These are phyloP conservation scores for Amauroascus verrucosus DNA, from an alignment of 2,329 filamentous ascomycete species.

Conservation along the genomic window DNA sequence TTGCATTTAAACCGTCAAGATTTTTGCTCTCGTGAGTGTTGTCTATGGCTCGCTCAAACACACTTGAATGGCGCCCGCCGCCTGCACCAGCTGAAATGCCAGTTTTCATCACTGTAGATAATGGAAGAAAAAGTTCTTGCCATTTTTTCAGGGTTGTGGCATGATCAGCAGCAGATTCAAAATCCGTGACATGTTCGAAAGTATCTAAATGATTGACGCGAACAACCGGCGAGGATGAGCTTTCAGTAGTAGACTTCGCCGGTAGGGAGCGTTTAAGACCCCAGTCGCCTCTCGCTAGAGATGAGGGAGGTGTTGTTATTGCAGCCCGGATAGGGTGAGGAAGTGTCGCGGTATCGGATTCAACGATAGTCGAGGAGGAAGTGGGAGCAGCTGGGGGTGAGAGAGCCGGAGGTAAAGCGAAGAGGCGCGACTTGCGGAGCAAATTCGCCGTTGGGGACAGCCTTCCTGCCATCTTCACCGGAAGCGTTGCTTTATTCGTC, in stretches of 20 bases:
- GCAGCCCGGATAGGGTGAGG: slow-evolving; percentile 73
- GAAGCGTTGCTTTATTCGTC: background rate
- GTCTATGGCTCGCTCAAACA: slow-evolving; percentile 22
- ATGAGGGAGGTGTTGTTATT: slow-evolving; percentile 64
- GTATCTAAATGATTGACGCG: slow-evolving; percentile 72
- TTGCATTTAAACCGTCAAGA: slow-evolving; percentile 22
- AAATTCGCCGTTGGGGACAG: slow-evolving; percentile 55
- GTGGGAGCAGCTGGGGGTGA: slow-evolving; percentile 48
- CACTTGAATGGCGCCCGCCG: slow-evolving; percentile 19
- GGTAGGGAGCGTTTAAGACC: slow-evolving; percentile 81
- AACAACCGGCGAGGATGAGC: slow-evolving; percentile 60
- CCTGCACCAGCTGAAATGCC: slow-evolving; percentile 11
- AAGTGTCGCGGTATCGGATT: slow-evolving; percentile 61
- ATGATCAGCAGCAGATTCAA: slow-evolving; percentile 71
- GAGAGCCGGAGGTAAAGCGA: slow-evolving; percentile 71
- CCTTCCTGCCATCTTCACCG: slow-evolving; percentile 25
- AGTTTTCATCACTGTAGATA: slow-evolving; percentile 43
- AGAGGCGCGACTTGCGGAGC: slow-evolving; percentile 77
- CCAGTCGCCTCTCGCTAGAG: slow-evolving; percentile 75
- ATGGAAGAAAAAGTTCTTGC: slow-evolving; percentile 65
- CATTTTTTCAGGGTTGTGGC: slow-evolving; percentile 73
- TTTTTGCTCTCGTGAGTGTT: slow-evolving; percentile 17
- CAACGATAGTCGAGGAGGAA: slow-evolving; percentile 39
- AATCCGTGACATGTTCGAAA: slow-evolving; percentile 81
- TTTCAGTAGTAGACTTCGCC: slow-evolving; percentile 59